Base-by-base conservation (phyloP, 1,284 basidiomycete genomes). In the Pseudozyma sp. region DNA sequence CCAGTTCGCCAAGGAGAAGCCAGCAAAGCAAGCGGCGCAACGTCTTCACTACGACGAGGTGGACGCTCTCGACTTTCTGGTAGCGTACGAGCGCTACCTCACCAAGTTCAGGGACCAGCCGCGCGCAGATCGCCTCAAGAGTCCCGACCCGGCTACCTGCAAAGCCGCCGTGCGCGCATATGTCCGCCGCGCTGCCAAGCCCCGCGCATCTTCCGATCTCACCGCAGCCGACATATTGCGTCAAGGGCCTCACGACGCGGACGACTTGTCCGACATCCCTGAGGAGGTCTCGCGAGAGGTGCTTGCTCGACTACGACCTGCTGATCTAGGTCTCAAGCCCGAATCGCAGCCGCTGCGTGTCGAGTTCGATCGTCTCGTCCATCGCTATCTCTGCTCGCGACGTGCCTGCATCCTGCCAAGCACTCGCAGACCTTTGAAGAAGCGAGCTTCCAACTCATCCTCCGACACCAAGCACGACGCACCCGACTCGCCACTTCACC, bases 21-120 rank as follows among this genome's bases (percentile, higher is more conserved):
- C 29, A 9, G 13, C 37, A 8, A 61, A 51, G 44, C 17, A 31
- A 16, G 16, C 33, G 10, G 29, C 56, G 8, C 53, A 34, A 17
- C 56, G 52, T 14, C 35, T 63, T 1, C 59, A 58, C 50, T 66
- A 63, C 40, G 75, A 77, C 47, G 78, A 77, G 45, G 68, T 76
- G 4, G 75, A 78, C 46, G 75, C 75, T 3, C 63, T 79, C 47
- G 68, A 79, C 55, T 79, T 79, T 34, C 48, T 79, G 19, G 73
- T 77, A 30, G 70, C 69, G 24, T 75, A 68, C 55, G 72, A 78
- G 46, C 68, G 78, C 30, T 79, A 78, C 48, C 37, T 58, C 29
- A 66, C 46, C 40, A 68, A 66, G 49, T 74, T 62, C 42, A 49
- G 71, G 11, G 66, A 74, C 5, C 66, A 68, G 39, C 14, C 71